A percentile compares a stretch with the other conserved stretches of the same genome.
These are phyloP conservation scores for Kockiozyma suomiensis DNA, from an alignment of 805 yeast genomes.

Conservation along the genomic window DNA sequence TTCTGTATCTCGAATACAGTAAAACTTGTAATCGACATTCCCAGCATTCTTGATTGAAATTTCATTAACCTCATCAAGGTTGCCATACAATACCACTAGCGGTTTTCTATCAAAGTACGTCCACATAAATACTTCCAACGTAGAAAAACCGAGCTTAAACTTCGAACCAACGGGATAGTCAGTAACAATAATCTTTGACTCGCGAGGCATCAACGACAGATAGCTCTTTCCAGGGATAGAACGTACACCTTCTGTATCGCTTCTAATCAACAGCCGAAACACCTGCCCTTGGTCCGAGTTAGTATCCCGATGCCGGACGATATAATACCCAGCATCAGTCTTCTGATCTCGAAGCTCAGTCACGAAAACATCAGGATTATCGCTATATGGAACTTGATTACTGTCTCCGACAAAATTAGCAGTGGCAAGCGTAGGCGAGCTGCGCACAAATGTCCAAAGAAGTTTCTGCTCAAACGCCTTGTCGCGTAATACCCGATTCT, in stretches of 20 bases:
- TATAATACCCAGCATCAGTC: slow-evolving; percentile 15
- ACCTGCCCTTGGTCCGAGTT: slow-evolving; percentile 8
- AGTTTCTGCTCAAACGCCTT: slow-evolving; percentile 24
- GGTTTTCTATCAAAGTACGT: slow-evolving; percentile 21
- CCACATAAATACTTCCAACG: slow-evolving; percentile 27
- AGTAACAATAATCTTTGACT: slow-evolving; percentile 20
- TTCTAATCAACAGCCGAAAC: slow-evolving; percentile 8
- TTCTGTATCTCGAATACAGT: slow-evolving; percentile 4
- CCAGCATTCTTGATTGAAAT: slow-evolving; percentile 6
- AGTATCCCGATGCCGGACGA: slow-evolving; percentile 16
- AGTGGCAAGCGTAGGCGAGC: slow-evolving; percentile 10
- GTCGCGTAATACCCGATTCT: slow-evolving; percentile 16
- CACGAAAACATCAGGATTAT: slow-evolving; percentile 21
- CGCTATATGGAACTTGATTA: slow-evolving; percentile 9
- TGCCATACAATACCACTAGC: slow-evolving; percentile 23
- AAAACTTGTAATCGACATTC: slow-evolving; percentile 8
- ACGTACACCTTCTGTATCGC: background rate
- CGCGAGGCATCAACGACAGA: slow-evolving; percentile 15
- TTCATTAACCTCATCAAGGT: slow-evolving; percentile 22
- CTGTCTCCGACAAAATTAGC: slow-evolving; percentile 19
- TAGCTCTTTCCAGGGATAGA: slow-evolving; percentile 10
- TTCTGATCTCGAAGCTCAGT: slow-evolving; percentile 25
- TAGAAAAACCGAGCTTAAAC: slow-evolving; percentile 15
- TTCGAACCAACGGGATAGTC: slow-evolving; percentile 17
- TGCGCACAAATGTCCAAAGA: slow-evolving; percentile 22